Base-by-base conservation (phyloP, 352 stramenopile genomes). In the Elongisporangium prolatum region DNA sequence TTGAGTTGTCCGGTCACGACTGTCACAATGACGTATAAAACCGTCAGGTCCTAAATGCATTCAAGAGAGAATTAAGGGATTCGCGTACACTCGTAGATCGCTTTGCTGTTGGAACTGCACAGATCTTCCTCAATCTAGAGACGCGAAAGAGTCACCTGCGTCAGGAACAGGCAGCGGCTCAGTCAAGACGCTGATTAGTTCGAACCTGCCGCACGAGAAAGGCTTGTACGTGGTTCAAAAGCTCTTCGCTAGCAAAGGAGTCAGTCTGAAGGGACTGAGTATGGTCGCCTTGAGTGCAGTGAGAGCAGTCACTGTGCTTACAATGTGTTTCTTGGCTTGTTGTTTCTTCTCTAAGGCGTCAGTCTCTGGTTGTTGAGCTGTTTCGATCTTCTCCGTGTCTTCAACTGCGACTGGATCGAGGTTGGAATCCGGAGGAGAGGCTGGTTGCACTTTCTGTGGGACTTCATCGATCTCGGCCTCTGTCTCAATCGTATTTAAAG, bases 31-130 rank as follows among this genome's bases (percentile, higher is more conserved):
- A 21, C 21, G 34, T 1, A 60, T 21, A 28, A 3, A 56, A 52
- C n/a, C 52, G 40, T 22, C 28, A 16, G 7, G 4, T 48, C 37
- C 14, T 10, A 4, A 25, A 22, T 17, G 3, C 14, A 38, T 21
- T 54, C 34, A 25, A 11, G 6, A 24, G 20, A 3, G 21, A 49
- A 11, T 2, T 55, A 21, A 28, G 11, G 38, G 51, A 52, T 4
- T 50, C 22, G 50, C 70, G 57, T 66, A 88, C 80, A 85, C 54
- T 86, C 71, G 52, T 77, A 63, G 52, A 89, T 82, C 20, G 86
- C 70, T 58, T 79, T 69, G 44, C 61, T 51, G 60, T 86, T 64
- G 0, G 77, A 77, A 20, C 63, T 80, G 56, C 77, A 78, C 56
- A 78, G 77, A 58, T 81, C 84, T 24, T 81, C 73, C 3, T 52